phyloP scores from a whole-genome alignment of 2,329 filamentous ascomycete species.

The Penicillium sp. region DNA sequence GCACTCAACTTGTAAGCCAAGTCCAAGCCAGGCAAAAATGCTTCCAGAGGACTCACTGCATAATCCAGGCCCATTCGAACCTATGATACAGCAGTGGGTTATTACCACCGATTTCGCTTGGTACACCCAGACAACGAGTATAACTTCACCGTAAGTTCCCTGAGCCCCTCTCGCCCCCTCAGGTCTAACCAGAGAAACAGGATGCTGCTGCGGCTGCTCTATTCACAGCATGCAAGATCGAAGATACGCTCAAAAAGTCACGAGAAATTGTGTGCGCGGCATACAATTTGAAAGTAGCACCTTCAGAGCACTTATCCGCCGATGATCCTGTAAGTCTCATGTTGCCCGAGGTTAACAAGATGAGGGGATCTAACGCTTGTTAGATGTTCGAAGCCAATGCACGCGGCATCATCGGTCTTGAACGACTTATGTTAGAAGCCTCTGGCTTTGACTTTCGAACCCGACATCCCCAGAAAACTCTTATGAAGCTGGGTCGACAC shows the following conservation, averaged over 20 bases:
- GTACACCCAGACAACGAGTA: constrained; percentile 83
- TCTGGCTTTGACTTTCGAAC: constrained; percentile 92
- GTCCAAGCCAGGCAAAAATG: constrained; percentile 1
- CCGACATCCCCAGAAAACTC: constrained; percentile 78
- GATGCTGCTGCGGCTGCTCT: constrained; percentile 86
- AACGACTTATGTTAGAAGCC: constrained; percentile 88
- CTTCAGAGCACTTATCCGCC: constrained; percentile 67
- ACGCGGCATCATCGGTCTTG: constrained; percentile 81
- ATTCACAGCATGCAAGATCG: constrained; percentile 93
- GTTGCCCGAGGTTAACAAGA: background rate
- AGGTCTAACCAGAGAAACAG: constrained; percentile 41
- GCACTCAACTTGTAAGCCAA: constrained; percentile 70
- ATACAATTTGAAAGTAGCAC: constrained; percentile 74
- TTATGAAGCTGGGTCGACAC: constrained; percentile 73
- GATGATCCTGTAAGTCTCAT: constrained; percentile 70
- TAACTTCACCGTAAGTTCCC: constrained; percentile 58
- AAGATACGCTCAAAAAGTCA: constrained; percentile 97
- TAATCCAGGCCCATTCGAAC: constrained; percentile 74
- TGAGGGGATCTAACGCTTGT: background rate
- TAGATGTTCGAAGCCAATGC: constrained; percentile 78
- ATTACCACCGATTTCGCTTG: constrained; percentile 91
- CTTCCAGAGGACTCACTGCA: constrained; percentile 8
- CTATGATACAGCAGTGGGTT: constrained; percentile 85
- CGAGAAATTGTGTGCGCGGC: constrained; percentile 87
- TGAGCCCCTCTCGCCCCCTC: too few species aligned